Conservation (phyloP, 2,329 filamentous ascomycete genomes). For the Monosporascus ibericus region DNA sequence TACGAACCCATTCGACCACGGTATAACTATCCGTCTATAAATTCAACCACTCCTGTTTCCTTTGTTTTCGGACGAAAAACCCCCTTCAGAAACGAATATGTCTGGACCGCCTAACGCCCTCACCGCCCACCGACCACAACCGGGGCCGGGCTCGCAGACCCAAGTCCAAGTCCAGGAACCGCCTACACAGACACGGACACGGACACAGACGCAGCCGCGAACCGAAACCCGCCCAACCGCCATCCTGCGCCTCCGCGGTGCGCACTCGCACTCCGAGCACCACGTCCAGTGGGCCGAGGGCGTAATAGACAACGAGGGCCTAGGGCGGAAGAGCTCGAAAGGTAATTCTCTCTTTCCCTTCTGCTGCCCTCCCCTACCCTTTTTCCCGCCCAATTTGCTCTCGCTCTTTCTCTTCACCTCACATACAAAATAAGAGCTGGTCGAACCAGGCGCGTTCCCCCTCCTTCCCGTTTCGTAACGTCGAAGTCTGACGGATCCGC, state of each 20-base stretch:
- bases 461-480: too few species aligned
- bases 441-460: too few species aligned
- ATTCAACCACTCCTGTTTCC: too few species aligned
- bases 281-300: constrained; percentile 89
- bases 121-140: constrained; percentile 7
- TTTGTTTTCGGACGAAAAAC: background rate
- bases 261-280: constrained; percentile 39
- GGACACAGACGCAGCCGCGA: constrained; percentile 20
- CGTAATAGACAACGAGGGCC: constrained; percentile 90
- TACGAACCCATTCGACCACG: too few species aligned
- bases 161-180: constrained; percentile 17
- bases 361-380: background rate
- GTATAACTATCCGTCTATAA: too few species aligned
- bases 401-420: background rate
- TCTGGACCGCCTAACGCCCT: constrained; percentile 6
- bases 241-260: constrained; percentile 48
- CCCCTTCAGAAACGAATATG: constrained; percentile 1
- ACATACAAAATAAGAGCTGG: background rate
- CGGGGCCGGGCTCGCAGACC: constrained; percentile 25
- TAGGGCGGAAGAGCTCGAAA: constrained; percentile 93
- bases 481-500: background rate
- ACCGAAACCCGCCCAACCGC: constrained; percentile 18
- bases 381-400: too few species aligned
- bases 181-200: constrained; percentile 19
- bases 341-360: constrained; percentile 42